Evolutionary conservation across 2,329 filamentous ascomycete genomes (phyloP).

Genomic region (Arthrinium puccinioides): DNA sequence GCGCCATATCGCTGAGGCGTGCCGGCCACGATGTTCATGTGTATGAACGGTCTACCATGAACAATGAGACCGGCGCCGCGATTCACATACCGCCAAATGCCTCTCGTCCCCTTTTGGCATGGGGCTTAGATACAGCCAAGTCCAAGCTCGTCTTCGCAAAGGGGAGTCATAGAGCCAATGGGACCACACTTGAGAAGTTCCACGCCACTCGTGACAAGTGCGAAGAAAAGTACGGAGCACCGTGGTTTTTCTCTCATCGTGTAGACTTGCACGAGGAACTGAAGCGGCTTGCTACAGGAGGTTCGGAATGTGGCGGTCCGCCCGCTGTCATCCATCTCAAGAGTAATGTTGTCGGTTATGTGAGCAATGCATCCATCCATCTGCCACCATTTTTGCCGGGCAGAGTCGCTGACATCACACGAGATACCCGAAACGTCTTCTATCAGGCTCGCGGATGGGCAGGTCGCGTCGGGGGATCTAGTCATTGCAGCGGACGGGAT

Average conservation of each 20-base stretch:
- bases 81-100: slow-evolving; percentile 31
- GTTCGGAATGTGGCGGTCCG: slow-evolving; percentile 7
- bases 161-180: slow-evolving; percentile 11
- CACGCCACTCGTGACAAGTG: slow-evolving; percentile 11
- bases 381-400: not conserved
- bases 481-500: slow-evolving; percentile 38
- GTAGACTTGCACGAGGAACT: slow-evolving; percentile 32
- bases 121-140: slow-evolving; percentile 23
- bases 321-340: slow-evolving; percentile 18
- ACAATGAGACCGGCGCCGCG: slow-evolving; percentile 33
- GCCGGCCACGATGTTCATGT: slow-evolving; percentile 19
- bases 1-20: slow-evolving; percentile 17
- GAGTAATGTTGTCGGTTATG: slow-evolving; percentile 18
- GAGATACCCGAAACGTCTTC: slow-evolving; percentile 35
- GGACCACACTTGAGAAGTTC: slow-evolving; percentile 7
- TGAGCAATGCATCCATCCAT: slow-evolving; percentile 10
- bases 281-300: slow-evolving; percentile 23
- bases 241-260: slow-evolving; percentile 28
- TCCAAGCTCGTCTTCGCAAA: slow-evolving; percentile 14
- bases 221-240: slow-evolving; percentile 18
- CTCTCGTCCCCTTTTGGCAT: slow-evolving; percentile 21
- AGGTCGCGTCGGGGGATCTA: slow-evolving; percentile 24
- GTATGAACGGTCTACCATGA: slow-evolving; percentile 21
- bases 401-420: not conserved
- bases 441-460: slow-evolving; percentile 30